Conservation (phyloP, 495 filamentous ascomycete genomes). For the Neurospora tetrasperma region DNA sequence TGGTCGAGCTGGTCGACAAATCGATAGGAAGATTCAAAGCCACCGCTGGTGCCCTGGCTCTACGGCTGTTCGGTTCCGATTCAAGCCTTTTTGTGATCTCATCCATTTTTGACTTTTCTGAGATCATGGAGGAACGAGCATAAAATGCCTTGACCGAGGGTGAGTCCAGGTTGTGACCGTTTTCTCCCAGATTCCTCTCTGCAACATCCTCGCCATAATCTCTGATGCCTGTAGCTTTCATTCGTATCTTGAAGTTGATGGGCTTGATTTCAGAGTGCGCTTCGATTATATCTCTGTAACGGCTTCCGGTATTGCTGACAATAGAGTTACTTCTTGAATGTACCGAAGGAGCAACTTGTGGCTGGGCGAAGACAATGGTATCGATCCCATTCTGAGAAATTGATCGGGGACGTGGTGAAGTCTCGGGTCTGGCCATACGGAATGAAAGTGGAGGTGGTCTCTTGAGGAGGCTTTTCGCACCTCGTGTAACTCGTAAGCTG, state of each 20-base stretch:
- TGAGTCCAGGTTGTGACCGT: constrained; percentile 21
- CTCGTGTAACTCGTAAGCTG: neutral
- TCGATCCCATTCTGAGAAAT: constrained; percentile 6
- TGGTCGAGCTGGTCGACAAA: neutral
- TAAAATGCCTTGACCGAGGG: constrained; percentile 24
- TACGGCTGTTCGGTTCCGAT: neutral
- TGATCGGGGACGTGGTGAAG: constrained; percentile 5
- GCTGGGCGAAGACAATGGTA: constrained; percentile 12
- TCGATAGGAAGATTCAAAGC: neutral
- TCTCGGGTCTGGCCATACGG: constrained; percentile 6
- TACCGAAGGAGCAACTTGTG: neutral
- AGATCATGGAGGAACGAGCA: constrained; percentile 4
- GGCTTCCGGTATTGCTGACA: constrained; percentile 12
- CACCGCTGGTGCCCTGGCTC: neutral
- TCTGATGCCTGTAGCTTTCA: constrained; percentile 34
- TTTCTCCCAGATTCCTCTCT: constrained; percentile 38
- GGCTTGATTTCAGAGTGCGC: constrained; percentile 40
- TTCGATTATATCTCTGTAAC: constrained; percentile 41
- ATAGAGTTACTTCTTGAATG: constrained; percentile 15
- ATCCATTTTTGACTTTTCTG: constrained; percentile 4
- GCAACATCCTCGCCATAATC: constrained; percentile 48
- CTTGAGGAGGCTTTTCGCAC: constrained; percentile 6
- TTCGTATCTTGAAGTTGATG: constrained; percentile 31
- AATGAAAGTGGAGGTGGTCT: constrained; percentile 22
- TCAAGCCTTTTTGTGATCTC: neutral